phyloP scores from a whole-genome alignment of 1,139 yeast species.

The Taphrina wiesneri region DNA sequence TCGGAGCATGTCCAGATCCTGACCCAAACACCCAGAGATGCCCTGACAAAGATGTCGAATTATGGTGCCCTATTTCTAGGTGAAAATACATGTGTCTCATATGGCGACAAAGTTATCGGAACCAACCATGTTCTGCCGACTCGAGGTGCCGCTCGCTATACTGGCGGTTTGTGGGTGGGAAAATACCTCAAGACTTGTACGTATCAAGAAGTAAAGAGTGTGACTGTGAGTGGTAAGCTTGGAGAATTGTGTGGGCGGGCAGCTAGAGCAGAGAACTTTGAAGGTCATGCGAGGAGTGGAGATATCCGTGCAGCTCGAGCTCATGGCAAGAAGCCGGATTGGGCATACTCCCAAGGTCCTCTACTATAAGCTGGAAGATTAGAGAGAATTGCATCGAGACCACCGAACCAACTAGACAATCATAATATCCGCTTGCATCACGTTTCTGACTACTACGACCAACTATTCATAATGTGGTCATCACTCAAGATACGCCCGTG shows the following conservation, averaged over 20 bases:
- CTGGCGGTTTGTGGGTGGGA: background rate
- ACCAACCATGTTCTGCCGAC: background rate
- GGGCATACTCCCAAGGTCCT: constrained; percentile 2
- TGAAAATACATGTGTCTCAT: background rate
- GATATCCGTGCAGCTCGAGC: background rate
- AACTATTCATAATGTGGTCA: too few relatives aligned
- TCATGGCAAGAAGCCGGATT: background rate
- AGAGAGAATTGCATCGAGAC: too few relatives aligned
- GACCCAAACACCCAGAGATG: background rate
- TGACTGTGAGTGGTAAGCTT: background rate
- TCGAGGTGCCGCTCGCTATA: background rate
- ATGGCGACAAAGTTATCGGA: background rate
- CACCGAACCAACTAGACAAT: too few relatives aligned
- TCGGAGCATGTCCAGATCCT: background rate
- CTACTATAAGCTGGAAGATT: too few relatives aligned
- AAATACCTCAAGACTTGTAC: constrained; percentile 1
- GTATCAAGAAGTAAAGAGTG: background rate
- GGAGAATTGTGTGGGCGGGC: background rate
- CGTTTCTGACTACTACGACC: too few relatives aligned
- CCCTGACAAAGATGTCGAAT: background rate
- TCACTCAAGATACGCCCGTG: too few relatives aligned
- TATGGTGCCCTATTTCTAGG: background rate
- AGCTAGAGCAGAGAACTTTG: background rate
- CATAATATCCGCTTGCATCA: too few relatives aligned
- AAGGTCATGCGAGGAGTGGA: background rate